Evolutionary conservation across 2,329 filamentous ascomycete genomes (phyloP).

Genomic region (Alternaria viburni): DNA sequence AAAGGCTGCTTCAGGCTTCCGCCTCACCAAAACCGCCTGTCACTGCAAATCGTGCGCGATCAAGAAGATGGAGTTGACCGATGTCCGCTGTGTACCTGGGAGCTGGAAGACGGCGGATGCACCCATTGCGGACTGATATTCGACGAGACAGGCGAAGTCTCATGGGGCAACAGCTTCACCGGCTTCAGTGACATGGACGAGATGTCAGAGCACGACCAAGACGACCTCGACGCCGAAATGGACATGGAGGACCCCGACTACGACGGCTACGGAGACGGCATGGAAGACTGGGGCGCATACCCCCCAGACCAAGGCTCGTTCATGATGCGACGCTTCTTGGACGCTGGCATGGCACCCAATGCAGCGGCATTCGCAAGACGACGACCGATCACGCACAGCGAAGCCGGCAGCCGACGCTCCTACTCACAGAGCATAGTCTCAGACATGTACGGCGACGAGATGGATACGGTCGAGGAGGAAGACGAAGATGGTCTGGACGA

Average conservation of each 20-base stretch:
- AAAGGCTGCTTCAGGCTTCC: constrained; percentile 62
- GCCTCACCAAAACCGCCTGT: constrained; percentile 24
- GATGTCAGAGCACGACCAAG: constrained; percentile 47
- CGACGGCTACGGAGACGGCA: constrained; percentile 40
- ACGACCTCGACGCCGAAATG: constrained; percentile 51
- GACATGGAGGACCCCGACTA: constrained; percentile 49
- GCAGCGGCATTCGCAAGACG: constrained; percentile 30
- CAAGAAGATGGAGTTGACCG: constrained; percentile 66
- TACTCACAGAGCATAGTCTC: constrained; percentile 51
- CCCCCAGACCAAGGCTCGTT: constrained; percentile 38
- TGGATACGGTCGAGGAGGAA: constrained; percentile 52
- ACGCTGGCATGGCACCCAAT: constrained; percentile 33
- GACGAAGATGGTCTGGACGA: constrained; percentile 49
- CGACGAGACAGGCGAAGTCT: constrained; percentile 53
- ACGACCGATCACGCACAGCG: constrained; percentile 50
- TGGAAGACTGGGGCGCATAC: constrained; percentile 41
- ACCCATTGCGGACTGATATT: constrained; percentile 60
- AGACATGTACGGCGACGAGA: constrained; percentile 49
- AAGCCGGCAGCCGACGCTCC: constrained; percentile 49
- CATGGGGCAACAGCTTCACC: constrained; percentile 47
- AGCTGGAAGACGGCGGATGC: constrained; percentile 68
- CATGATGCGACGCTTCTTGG: constrained; percentile 45
- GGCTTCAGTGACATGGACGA: constrained; percentile 56
- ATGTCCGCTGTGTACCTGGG: constrained; percentile 68
- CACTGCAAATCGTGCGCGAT: constrained; percentile 58